Evolutionary conservation across 2,329 filamentous ascomycete genomes (phyloP).

Genomic region (Fusarium tupiense): DNA sequence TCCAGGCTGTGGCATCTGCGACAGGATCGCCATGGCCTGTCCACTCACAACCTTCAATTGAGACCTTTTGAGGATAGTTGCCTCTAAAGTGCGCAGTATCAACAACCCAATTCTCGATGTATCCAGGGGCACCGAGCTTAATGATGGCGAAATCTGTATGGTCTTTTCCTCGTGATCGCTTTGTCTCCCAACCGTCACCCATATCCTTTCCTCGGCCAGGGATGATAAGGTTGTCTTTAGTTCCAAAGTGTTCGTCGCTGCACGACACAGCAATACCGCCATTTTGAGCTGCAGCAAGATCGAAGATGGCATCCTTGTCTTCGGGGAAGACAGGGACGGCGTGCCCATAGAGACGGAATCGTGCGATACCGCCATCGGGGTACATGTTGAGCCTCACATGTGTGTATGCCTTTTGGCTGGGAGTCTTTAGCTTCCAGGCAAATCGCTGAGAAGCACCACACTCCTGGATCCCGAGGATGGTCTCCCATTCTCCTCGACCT

Average conservation of each 20-base stretch:
- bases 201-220: constrained; percentile 84
- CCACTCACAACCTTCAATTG: constrained; percentile 71
- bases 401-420: constrained; percentile 75
- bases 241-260: constrained; percentile 87
- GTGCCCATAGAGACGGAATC: constrained; percentile 80
- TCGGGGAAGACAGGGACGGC: constrained; percentile 80
- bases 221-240: constrained; percentile 81
- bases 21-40: constrained; percentile 63
- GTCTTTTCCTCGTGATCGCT: constrained; percentile 73
- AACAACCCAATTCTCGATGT: constrained; percentile 73
- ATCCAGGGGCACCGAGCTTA: constrained; percentile 72
- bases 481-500: constrained; percentile 72
- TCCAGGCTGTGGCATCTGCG: constrained; percentile 69
- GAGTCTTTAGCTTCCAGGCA: constrained; percentile 72
- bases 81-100: constrained; percentile 87
- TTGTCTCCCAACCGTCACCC: constrained; percentile 90
- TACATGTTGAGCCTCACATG: constrained; percentile 87
- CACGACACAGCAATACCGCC: constrained; percentile 79
- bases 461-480: constrained; percentile 74
- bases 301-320: constrained; percentile 72
- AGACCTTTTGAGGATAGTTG: constrained; percentile 83
- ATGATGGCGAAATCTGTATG: constrained; percentile 87
- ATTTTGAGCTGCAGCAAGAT: constrained; percentile 81
- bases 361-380: constrained; percentile 83
- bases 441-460: constrained; percentile 80